Base-by-base conservation (phyloP, 306 rosid genomes). In the Prunus mongolica region DNA sequence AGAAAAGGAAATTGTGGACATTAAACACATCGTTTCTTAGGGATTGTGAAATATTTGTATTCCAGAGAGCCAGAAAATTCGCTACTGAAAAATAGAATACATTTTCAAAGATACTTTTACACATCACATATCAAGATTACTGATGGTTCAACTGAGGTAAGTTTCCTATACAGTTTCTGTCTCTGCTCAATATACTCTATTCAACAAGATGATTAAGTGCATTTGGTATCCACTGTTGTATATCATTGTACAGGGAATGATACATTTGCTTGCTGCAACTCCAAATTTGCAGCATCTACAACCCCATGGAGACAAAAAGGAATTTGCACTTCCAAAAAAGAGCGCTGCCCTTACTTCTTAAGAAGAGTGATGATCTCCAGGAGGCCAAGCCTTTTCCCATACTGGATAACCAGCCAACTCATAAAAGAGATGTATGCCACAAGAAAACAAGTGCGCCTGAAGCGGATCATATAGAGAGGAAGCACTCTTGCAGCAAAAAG, bases 321-420 rank as follows among this genome's bases (percentile, higher is more conserved):
- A 57, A 44, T 32, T 25, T 13, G 69, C 69, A 54, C 55, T 71
- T 62, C 14, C 11, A 10, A 56, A 75, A 60, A 70, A 47, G 3
- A n/a, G 65, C 66, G 86, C 84, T 65, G 69, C 73, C 84, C 73
- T 83, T 84, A 81, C 69, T 76, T 56, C 60, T 61, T 79, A 18
- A 80, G 85, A 69, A 65, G 52, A 72, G 81, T 45, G 78, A 87
- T 80, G 52, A 89, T 85, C 72, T 91, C 90, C 16, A 69, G 76
- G 67, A 90, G 84, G 77, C 89, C 86, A 41, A 90, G 81, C 78
- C 85, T 91, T 86, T 86, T 88, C 74, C 93, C 85, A 69, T 85
- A 89, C 79, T 86, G 90, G 50, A 85, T 58, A 34, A 80, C 88
- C 76, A 86, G 71, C 98, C 97, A 91, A 58, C 87, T 89, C 78